Percentiles rank a stretch among this genome's conserved stretches.
These are phyloP conservation scores for Bretschneidera sinensis DNA, from an alignment of 345 rosid genomes.

Conservation along the genomic window DNA sequence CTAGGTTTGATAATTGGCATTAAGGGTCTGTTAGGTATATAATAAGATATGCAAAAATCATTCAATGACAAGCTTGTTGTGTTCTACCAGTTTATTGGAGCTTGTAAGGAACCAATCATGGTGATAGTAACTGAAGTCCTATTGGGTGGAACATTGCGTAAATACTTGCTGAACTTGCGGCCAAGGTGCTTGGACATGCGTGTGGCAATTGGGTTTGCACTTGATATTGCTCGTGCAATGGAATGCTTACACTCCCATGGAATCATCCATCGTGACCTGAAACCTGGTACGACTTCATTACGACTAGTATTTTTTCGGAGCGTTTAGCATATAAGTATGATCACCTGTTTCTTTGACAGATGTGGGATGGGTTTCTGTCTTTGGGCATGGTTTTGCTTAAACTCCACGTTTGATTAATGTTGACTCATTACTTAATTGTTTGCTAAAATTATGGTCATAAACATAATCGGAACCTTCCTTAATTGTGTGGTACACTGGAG, in stretches of 20 bases:
- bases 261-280: conserved; percentile 93
- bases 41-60: neutral
- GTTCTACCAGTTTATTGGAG: conserved; percentile 80
- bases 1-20: no score
- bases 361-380: no score
- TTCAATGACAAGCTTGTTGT: conserved; percentile 6
- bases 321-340: conserved; percentile 5
- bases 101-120: conserved; percentile 94
- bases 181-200: conserved; percentile 64
- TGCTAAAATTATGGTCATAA: neutral
- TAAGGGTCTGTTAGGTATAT: no score
- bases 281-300: conserved; percentile 62
- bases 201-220: conserved; percentile 79
- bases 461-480: neutral
- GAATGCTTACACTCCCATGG: conserved; percentile 96
- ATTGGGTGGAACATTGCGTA: conserved; percentile 82
- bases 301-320: neutral
- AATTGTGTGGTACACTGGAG: neutral
- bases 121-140: conserved; percentile 94
- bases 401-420: neutral
- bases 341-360: no score
- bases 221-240: conserved; percentile 99
- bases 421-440: neutral
- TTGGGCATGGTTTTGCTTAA: neutral
- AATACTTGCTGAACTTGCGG: conserved; percentile 60